A percentile compares a stretch with the other conserved stretches of the same genome.
Conservation (phyloP, 495 filamentous ascomycete genomes). For the Pyronema omphalodes region DNA sequence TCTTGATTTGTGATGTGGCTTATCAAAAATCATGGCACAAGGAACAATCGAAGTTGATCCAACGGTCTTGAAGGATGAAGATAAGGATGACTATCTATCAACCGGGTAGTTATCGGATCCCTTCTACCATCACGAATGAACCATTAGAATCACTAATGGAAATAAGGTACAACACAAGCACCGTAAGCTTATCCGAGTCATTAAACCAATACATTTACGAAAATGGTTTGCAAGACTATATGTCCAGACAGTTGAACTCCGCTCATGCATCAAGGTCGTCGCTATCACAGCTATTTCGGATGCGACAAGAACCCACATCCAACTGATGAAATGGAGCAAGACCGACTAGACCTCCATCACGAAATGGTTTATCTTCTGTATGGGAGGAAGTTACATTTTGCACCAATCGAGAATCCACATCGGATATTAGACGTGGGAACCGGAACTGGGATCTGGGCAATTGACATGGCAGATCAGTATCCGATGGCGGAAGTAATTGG, state of each 20-base stretch:
- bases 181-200: not conserved
- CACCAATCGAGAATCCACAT: conserved; percentile 39
- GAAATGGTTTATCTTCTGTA: conserved; percentile 17
- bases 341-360: conserved; percentile 7
- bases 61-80: no score
- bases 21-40: no score
- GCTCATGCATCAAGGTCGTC: not conserved
- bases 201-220: not conserved
- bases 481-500: conserved; percentile 33
- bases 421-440: conserved; percentile 52
- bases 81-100: no score
- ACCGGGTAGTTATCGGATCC: no score
- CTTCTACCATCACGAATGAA: no score
- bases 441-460: conserved; percentile 33
- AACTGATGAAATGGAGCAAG: conserved; percentile 11
- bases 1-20: no score
- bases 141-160: no score
- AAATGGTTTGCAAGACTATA: not conserved
- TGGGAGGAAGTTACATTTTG: conserved; percentile 17
- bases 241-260: not conserved
- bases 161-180: not conserved
- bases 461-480: conserved; percentile 33
- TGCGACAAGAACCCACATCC: conserved; percentile 2
- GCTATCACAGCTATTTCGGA: not conserved
- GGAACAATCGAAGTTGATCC: no score